Evolutionary conservation across 768 basidiomycete genomes (phyloP), one percentile per base, ranked within the genome.

Genomic region (Cystofilobasidium ferigula): DNA sequence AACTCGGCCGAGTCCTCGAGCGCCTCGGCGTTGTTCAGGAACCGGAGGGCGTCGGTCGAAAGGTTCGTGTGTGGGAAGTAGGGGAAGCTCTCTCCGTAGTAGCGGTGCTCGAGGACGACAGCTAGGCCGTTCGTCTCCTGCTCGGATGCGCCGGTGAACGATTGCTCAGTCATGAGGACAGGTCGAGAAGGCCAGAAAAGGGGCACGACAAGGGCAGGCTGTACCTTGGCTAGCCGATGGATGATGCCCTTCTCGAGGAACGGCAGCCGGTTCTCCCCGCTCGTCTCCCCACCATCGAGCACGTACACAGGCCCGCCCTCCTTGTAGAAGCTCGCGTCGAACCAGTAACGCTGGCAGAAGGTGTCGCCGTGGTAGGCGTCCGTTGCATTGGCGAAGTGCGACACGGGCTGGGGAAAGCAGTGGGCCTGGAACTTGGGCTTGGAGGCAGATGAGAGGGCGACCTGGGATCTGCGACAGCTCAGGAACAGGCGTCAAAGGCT

Each of bases 1-100:
- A 99, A 95, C 76, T 87, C 83, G 5, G 91, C 92, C 42, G 89
- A 90, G 77, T 99, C 94, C 7, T 88, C 87, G 1, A 88, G 82
- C 3, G 92, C 81, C 73, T 97, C 93, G 18, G 82, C 86, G 63
- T 97, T 97, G 72, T 85, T 87, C 59, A 99, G 80, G 82, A 86
- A 98, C 85, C 91, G 81, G 59, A 95, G 79, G 35, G 86, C 81
- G 70, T 91, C 88, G 10, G 90, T 92, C 3, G 87, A 84, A 64
- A 94, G 81, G 75, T 89, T 84, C 34, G 78, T 69, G 26, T 89
- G 86, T 0, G 88, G 86, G 16, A 20, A 51, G 47, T 48, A 58
- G 13, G 64, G 64, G 14, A 88, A 79, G 9, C 89, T 92, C 53
- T 82, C 64, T 78, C 91, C 89, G 73, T 94, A 94, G 72, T 78